Conservation (phyloP, 345 rosid genomes). For the Sonneratia alba region DNA sequence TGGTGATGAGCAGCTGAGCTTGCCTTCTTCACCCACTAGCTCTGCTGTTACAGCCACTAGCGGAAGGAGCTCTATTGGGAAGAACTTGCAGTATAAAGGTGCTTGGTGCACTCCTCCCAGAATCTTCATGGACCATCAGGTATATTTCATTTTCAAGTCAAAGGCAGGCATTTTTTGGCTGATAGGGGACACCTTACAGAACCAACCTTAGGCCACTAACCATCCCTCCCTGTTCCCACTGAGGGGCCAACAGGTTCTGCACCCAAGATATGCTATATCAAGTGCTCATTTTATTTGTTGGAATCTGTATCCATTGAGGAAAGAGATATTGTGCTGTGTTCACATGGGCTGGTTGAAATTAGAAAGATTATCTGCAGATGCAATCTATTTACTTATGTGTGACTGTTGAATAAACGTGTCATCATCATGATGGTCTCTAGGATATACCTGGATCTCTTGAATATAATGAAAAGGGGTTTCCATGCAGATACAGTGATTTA, state of each 20-base stretch:
- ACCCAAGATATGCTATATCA: neutral
- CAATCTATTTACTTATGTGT: too few species aligned
- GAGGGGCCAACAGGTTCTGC: neutral
- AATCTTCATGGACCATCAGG: constrained; percentile 93
- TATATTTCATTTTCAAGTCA: constrained; percentile 11
- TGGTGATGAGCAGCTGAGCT: constrained; percentile 52
- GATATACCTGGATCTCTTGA: too few species aligned
- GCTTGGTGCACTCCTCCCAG: constrained; percentile 97
- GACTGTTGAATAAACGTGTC: too few species aligned
- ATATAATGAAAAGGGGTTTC: too few species aligned
- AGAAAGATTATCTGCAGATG: too few species aligned
- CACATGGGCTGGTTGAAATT: neutral
- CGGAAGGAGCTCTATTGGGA: constrained; percentile 84
- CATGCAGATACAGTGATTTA: too few species aligned
- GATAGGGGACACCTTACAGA: too few species aligned
- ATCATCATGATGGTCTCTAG: too few species aligned
- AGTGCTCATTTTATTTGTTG: neutral
- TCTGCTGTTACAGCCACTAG: constrained; percentile 78
- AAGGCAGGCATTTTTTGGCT: neutral
- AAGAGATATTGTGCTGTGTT: neutral
- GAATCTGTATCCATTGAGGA: too few species aligned
- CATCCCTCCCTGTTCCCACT: neutral
- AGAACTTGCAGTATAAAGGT: constrained; percentile 72
- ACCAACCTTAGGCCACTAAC: neutral
- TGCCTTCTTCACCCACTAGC: constrained; percentile 70